Evolutionary conservation across 75 land plant genomes (phyloP).

Genomic region (Chamaecyparis obtusa): DNA sequence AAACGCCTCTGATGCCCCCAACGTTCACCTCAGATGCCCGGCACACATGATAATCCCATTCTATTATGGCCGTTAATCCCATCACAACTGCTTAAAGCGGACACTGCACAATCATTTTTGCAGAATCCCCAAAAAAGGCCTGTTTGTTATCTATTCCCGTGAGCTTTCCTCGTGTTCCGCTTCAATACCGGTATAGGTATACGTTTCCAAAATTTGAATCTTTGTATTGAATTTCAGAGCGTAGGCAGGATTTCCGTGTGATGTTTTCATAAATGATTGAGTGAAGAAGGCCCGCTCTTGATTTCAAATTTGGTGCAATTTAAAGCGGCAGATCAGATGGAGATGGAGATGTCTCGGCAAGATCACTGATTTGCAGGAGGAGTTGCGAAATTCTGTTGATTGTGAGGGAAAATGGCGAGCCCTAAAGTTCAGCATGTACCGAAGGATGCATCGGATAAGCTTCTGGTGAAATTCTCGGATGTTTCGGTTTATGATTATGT

Average conservation of each 20-base stretch:
- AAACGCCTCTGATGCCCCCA: not conserved
- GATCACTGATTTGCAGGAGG: not conserved
- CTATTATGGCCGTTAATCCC: not conserved
- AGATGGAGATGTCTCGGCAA: not conserved
- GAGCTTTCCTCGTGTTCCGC: not conserved
- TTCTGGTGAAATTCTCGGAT: constrained; percentile 14
- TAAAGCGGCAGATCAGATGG: not conserved
- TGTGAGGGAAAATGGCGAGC: not conserved
- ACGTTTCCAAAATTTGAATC: not conserved
- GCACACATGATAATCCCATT: not conserved
- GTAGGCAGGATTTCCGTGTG: not conserved
- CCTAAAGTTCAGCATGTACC: constrained; percentile 9
- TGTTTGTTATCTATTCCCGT: constrained; percentile 2
- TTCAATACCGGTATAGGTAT: not conserved
- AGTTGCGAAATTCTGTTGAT: not conserved
- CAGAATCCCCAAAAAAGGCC: not conserved
- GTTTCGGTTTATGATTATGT: constrained; percentile 5
- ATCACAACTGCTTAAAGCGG: not conserved
- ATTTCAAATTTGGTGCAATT: not conserved
- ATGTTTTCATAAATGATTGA: not conserved
- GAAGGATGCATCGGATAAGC: constrained; percentile 20
- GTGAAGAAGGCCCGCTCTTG: not conserved
- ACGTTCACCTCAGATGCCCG: not conserved
- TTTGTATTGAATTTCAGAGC: not conserved
- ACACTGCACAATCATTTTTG: not conserved